Evolutionary conservation across 345 rosid genomes (phyloP).

Genomic region (Citrus inodora): DNA sequence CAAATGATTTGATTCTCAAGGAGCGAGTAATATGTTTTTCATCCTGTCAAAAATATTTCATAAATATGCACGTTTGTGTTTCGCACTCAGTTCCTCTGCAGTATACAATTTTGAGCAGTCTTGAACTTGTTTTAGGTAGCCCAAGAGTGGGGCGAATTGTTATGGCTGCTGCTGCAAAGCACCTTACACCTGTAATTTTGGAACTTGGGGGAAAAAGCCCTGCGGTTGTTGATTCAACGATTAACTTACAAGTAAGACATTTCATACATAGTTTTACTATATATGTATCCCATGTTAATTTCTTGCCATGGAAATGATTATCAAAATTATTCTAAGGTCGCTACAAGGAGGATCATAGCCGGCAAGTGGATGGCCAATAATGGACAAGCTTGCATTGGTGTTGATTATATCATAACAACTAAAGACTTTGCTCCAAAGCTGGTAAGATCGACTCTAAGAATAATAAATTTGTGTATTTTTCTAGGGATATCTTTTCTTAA

Average conservation of each 20-base stretch:
- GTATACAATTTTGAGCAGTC: not conserved
- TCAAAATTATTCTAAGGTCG: conserved; percentile 26
- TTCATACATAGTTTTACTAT: not conserved
- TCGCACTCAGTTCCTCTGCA: not conserved
- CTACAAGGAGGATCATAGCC: conserved; percentile 45
- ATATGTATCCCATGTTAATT: not conserved
- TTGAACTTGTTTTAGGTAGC: conserved; percentile 28
- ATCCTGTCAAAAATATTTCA: not conserved
- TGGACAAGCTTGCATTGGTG: conserved; percentile 53
- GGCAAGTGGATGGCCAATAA: conserved; percentile 50
- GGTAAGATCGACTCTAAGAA: conserved; percentile 22
- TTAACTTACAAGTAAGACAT: conserved; percentile 33
- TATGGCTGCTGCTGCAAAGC: conserved; percentile 59
- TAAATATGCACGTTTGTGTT: not conserved
- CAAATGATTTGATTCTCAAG: not conserved
- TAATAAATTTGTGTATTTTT: not conserved
- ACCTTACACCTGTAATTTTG: conserved; percentile 45
- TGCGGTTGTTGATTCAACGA: conserved; percentile 44
- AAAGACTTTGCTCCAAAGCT: conserved; percentile 43
- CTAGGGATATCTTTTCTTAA: not conserved
- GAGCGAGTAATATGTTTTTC: not conserved
- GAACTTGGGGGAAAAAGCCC: conserved; percentile 68
- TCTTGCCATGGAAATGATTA: not conserved
- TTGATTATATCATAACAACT: conserved; percentile 49
- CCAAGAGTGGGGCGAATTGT: conserved; percentile 45